Conservation (phyloP, 139 green algal genomes). For the Eudorina sp. region DNA sequence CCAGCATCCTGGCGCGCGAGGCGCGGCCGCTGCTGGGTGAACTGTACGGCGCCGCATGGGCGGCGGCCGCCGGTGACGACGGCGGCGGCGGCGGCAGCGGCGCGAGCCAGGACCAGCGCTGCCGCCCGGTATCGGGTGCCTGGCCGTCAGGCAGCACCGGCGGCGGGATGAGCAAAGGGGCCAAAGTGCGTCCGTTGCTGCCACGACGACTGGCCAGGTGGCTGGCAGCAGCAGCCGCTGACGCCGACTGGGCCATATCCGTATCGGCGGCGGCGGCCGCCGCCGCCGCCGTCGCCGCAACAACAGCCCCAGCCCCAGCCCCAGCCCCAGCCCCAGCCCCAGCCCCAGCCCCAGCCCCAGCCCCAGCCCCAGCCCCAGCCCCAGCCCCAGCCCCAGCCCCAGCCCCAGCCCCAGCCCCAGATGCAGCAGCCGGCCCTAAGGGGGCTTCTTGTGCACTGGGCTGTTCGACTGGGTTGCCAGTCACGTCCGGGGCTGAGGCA, state of each 20-base stretch:
- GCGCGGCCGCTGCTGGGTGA: not conserved
- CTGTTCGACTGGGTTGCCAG: too few species aligned
- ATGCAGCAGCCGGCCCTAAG: too few species aligned
- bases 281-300: too few species aligned
- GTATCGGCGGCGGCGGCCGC: too few species aligned
- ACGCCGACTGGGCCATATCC: too few species aligned
- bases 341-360: too few species aligned
- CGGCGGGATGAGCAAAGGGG: conserved; percentile 31
- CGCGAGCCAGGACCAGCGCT: conserved; percentile 28
- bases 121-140: not conserved
- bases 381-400: too few species aligned
- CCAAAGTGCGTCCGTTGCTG: not conserved
- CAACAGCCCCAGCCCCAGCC: too few species aligned
- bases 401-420: too few species aligned
- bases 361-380: too few species aligned
- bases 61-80: not conserved
- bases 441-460: too few species aligned
- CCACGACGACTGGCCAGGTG: not conserved
- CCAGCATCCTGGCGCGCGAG: not conserved
- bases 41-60: not conserved
- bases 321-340: too few species aligned
- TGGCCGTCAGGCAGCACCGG: not conserved
- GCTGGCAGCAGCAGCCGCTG: not conserved
- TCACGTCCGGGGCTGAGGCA: not conserved
- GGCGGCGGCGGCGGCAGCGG: not conserved